Percentiles rank a stretch among this genome's conserved stretches.
These are phyloP conservation scores for Casuarina glauca DNA, from an alignment of 306 rosid genomes.

Conservation along the genomic window DNA sequence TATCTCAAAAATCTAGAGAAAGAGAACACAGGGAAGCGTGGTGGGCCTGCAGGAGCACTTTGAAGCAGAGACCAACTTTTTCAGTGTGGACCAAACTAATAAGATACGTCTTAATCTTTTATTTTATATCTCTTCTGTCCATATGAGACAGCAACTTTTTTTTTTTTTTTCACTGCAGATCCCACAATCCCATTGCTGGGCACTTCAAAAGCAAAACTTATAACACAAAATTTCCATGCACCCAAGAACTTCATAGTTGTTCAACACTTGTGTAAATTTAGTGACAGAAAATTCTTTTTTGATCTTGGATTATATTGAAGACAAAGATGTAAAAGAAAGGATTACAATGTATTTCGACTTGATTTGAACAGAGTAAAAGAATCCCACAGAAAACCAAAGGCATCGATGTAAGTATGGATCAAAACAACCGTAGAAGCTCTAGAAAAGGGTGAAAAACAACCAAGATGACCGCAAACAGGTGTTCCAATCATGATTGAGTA, in stretches of 20 bases:
- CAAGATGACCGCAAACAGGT: conserved; percentile 7
- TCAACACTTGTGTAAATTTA: background rate
- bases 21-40: too few relatives aligned
- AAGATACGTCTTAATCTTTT: too few relatives aligned
- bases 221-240: too few relatives aligned
- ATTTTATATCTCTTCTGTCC: too few relatives aligned
- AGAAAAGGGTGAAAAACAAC: conserved; percentile 7
- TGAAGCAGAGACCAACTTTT: too few relatives aligned
- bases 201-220: too few relatives aligned
- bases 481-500: conserved; percentile 9
- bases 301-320: background rate
- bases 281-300: background rate
- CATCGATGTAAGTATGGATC: conserved; percentile 20
- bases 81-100: too few relatives aligned
- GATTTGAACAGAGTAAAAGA: background rate
- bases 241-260: background rate
- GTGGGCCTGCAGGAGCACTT: too few relatives aligned
- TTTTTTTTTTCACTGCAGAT: too few relatives aligned
- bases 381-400: background rate
- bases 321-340: background rate
- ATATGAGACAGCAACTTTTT: too few relatives aligned
- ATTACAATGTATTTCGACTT: conserved; percentile 17
- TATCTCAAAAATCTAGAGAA: too few relatives aligned
- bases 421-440: conserved; percentile 24
- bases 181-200: too few relatives aligned